Conservation (phyloP, 176 grass and related monocot species). For the Themeda triandra region DNA sequence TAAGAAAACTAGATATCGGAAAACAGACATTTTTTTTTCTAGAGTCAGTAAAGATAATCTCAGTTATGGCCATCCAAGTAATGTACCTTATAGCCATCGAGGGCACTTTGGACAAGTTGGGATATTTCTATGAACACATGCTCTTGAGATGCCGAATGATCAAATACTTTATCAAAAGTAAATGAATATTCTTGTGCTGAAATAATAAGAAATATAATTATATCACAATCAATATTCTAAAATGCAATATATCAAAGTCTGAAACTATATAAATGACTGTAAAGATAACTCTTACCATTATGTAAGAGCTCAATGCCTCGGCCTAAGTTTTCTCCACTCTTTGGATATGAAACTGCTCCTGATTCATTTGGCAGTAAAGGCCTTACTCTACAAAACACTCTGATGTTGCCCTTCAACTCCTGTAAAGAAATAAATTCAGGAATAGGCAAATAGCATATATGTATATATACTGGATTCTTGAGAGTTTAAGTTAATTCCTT, state of each 20-base stretch:
- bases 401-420: slow-evolving; percentile 96
- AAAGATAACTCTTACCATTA: slow-evolving; percentile 43
- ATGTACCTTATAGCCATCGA: slow-evolving; percentile 95
- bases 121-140: slow-evolving; percentile 93
- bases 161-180: slow-evolving; percentile 92
- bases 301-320: slow-evolving; percentile 74
- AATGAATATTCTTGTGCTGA: slow-evolving; percentile 82
- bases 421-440: slow-evolving; percentile 17
- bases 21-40: neutral
- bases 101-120: slow-evolving; percentile 82
- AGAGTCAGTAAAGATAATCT: neutral
- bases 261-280: neutral
- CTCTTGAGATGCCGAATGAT: slow-evolving; percentile 74
- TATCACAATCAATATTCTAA: neutral
- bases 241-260: neutral
- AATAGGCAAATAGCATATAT: neutral
- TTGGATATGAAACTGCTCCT: slow-evolving; percentile 69
- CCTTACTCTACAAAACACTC: slow-evolving; percentile 87
- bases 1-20: neutral
- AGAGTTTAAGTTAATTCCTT: neutral
- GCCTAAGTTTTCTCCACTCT: slow-evolving; percentile 54
- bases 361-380: slow-evolving; percentile 57
- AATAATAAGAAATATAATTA: neutral
- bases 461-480: neutral
- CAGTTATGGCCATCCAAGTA: neutral